Percentiles rank a stretch among this genome's conserved stretches.
Evolutionary conservation across 2,329 filamentous ascomycete species (phyloP).

Genomic region (Passalora sequoiae): DNA sequence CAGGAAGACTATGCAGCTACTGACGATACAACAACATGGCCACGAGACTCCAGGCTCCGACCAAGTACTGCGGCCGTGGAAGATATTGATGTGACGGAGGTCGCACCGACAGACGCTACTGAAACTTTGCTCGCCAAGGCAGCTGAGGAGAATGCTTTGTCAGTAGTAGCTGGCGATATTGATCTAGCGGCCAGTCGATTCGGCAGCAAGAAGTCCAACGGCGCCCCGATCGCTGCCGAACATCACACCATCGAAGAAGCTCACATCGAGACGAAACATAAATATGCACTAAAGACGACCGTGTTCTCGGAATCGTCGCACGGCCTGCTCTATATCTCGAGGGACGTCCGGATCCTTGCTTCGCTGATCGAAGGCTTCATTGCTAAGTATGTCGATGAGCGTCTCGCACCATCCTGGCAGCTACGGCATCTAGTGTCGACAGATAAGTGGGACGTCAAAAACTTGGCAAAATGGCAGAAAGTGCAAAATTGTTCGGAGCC

Average conservation of each 20-base stretch:
- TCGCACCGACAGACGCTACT: conserved; percentile 2
- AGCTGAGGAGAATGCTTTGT: not conserved
- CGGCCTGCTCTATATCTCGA: conserved; percentile 74
- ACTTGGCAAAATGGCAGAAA: conserved; percentile 82
- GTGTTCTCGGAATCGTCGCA: conserved; percentile 74
- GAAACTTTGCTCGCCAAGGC: too few relatives aligned
- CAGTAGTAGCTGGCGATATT: conserved; percentile 9
- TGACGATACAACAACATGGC: not conserved
- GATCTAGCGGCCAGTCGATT: conserved; percentile 6
- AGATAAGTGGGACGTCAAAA: conserved; percentile 98
- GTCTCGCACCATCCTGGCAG: conserved; percentile 83
- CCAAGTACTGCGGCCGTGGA: not conserved
- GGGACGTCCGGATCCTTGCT: conserved; percentile 68
- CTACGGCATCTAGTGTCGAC: conserved; percentile 80
- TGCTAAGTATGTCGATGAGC: conserved; percentile 64
- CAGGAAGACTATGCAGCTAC: not conserved
- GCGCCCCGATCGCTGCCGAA: not conserved
- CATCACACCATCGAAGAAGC: conserved; percentile 17
- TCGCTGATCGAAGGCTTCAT: conserved; percentile 82
- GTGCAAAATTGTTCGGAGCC: conserved; percentile 38
- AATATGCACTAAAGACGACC: conserved; percentile 57
- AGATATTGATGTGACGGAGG: conserved; percentile 9
- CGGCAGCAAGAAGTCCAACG: conserved; percentile 1
- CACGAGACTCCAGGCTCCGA: too few relatives aligned
- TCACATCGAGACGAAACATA: conserved; percentile 20